Evolutionary conservation across 306 rosid species (phyloP).

Genomic region (Ziziphus jujuba): DNA sequence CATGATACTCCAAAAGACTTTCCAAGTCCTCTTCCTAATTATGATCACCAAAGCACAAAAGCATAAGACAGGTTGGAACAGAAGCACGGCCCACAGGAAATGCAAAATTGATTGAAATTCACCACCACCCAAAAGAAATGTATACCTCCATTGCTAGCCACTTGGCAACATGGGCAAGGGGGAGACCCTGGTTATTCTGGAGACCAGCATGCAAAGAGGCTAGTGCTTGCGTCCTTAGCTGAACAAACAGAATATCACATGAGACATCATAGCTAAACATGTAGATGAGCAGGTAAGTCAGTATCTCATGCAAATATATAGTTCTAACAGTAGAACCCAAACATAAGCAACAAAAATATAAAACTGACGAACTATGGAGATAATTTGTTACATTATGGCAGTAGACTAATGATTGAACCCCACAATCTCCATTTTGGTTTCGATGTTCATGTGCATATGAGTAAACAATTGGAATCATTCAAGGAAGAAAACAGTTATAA

Average conservation of each 20-base stretch:
- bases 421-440: no score
- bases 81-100: neutral
- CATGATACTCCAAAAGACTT: slow-evolving; percentile 75
- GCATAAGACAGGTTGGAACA: slow-evolving; percentile 28
- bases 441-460: no score
- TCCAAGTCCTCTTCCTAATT: slow-evolving; percentile 83
- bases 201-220: slow-evolving; percentile 92
- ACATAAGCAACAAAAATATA: neutral
- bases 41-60: slow-evolving; percentile 26
- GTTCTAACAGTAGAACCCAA: neutral
- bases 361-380: neutral
- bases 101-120: slow-evolving; percentile 14
- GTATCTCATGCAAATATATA: neutral
- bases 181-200: slow-evolving; percentile 89
- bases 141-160: slow-evolving; percentile 98
- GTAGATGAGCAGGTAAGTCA: no score
- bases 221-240: slow-evolving; percentile 94
- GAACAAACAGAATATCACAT: slow-evolving; percentile 34
- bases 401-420: neutral
- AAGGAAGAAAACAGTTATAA: no score
- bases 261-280: neutral
- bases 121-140: slow-evolving; percentile 26
- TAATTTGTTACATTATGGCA: neutral
- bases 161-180: slow-evolving; percentile 63
- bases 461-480: no score